A percentile compares a stretch with the other conserved stretches of the same genome.
phyloP scores from a whole-genome alignment of 2,329 filamentous ascomycete genomes.

The Fusarium humuli region DNA sequence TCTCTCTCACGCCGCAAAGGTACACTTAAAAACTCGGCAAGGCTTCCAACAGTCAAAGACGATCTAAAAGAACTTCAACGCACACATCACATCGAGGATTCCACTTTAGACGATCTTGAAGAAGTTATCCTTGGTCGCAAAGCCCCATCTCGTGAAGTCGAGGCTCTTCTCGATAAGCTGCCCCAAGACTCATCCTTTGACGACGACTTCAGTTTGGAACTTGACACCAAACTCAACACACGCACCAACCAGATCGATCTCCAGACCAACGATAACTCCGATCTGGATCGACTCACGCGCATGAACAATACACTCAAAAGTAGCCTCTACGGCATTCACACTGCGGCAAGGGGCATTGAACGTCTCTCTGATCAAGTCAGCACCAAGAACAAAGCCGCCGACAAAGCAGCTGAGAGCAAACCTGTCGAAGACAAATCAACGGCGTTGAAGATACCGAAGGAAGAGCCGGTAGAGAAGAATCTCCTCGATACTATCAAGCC shows the following conservation, averaged over 20 bases:
- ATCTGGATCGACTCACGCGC: slow-evolving; percentile 59
- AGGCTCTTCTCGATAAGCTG: slow-evolving; percentile 44
- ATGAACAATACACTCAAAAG: slow-evolving; percentile 66
- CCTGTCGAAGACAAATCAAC: slow-evolving; percentile 5
- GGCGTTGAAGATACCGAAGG: slow-evolving; percentile 5
- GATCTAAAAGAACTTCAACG: slow-evolving; percentile 66
- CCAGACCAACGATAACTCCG: slow-evolving; percentile 47
- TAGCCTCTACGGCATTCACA: slow-evolving; percentile 64
- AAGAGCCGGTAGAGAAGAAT: slow-evolving; percentile 22
- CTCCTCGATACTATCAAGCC: slow-evolving; percentile 13
- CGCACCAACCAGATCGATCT: slow-evolving; percentile 40
- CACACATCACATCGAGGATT: slow-evolving; percentile 67
- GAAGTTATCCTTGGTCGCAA: slow-evolving; percentile 59
- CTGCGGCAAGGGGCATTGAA: slow-evolving; percentile 68
- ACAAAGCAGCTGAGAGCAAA: slow-evolving; percentile 16
- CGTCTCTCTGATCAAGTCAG: slow-evolving; percentile 65
- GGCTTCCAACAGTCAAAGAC: slow-evolving; percentile 65
- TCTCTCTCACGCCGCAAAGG: slow-evolving; percentile 59
- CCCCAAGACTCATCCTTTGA: slow-evolving; percentile 39
- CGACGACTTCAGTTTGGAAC: slow-evolving; percentile 43
- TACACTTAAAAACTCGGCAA: slow-evolving; percentile 66
- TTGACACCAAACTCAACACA: slow-evolving; percentile 45
- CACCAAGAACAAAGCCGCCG: slow-evolving; percentile 47
- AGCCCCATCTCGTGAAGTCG: slow-evolving; percentile 42
- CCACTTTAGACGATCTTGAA: slow-evolving; percentile 69